Base-by-base conservation (phyloP, 805 yeast species). In the Scheffersomyces lignosus region DNA sequence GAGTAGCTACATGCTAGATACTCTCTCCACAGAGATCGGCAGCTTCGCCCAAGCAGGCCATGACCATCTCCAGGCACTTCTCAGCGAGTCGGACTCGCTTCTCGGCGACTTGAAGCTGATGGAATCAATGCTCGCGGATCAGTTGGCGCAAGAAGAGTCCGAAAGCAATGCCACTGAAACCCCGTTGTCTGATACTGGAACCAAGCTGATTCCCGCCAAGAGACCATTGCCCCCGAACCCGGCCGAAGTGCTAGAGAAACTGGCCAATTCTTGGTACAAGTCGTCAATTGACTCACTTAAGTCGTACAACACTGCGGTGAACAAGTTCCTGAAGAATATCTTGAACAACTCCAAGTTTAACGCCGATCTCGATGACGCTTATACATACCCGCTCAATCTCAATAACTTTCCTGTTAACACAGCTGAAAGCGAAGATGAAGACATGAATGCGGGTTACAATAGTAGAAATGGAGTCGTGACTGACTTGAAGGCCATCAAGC, bases 311-410 rank as follows among this genome's bases (percentile, higher is more conserved):
- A 45, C 65, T 3, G 60, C 57, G 22, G 55, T 56, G 24, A 57
- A 60, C 44, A 55, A 46, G 49, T 64, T 67, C 34, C 60, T 33
- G 43, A 67, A 67, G 51, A 59, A 57, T 34, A 41, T 64, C 7
- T 44, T 61, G 6, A 49, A 47, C 36, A 56, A 56, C 43, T 34
- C 61, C n/a, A 51, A 50, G 33, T 64, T 49, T 36, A 38, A 37
- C 23, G 44, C 65, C 23, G 62, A 62, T 36, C 44, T 69, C 23
- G 74, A 68, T 46, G 70, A 63, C 14, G 71, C 73, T 5, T 68
- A 69, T 43, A 56, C 65, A 1, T 69, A 59, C 37, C 70, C 71
- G 0, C 50, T 69, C 36, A 49, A 47, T 38, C 48, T 67, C 31
- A 45, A 40, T 34, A 53, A 60, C 27, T 48, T 44, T 27, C 69